Evolutionary conservation across 2,329 filamentous ascomycete species (phyloP), one percentile per base, ranked within the genome.

Genomic region (Fusarium pilosicola): DNA sequence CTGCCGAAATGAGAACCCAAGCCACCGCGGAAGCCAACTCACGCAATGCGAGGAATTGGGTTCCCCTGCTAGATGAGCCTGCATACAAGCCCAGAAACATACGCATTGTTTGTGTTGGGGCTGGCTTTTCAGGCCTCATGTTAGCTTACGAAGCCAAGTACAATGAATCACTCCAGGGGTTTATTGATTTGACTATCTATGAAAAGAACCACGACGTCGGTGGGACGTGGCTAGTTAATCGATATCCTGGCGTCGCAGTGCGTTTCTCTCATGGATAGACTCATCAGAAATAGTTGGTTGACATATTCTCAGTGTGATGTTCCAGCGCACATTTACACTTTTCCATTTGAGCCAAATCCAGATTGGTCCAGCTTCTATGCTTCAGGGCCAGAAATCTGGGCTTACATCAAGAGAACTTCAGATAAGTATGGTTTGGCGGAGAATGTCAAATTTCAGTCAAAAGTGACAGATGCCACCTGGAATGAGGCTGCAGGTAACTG

Each of bases 241-340:
- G 49, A 28, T 61, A 61, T 15, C 58, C 58, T 14, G 58, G 58
- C 7, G 58, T 61, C 0, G 58, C 58, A 20, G 54, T 57, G 17
- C 15, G 54, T 45, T 34, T 12, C 5, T 17, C 13, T 4, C 6
- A 26, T 5, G 11, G 4, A 26, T 1, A 20, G 22, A 12, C 3
- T 12, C 15, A 6, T 1, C 6, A 20, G 3, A 4, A 1, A 17
- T 32, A 8, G 4, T 6, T 20, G 2, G 12, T 12, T 56, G 17
- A 57, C 54, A 12, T 6, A 4, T 14, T 5, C 5, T 17, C 38
- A 57, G 54, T 61, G 58, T 18, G 58, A 61, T 24, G 48, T 61
- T 36, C 58, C 58, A 9, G 58, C 58, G 6, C 58, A 61, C 20
- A 61, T 61, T 8, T 55, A 61, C 38, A 61, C 24, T 4, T 61